Percentiles rank a stretch among this genome's conserved stretches.
Evolutionary conservation across 306 rosid genomes (phyloP).

Genomic region (Prinsepia uniflora): DNA sequence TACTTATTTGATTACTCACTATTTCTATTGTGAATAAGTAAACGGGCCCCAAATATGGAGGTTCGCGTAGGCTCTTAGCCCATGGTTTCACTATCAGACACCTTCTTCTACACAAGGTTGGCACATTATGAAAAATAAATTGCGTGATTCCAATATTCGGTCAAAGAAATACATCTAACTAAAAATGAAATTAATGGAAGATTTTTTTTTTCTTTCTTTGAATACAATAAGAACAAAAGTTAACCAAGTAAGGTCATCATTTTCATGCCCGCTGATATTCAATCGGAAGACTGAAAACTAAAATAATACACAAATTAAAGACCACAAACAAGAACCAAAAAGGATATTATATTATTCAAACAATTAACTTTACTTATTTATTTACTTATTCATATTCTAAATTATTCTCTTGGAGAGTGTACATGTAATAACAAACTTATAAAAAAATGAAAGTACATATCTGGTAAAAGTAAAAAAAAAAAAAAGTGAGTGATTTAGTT

Average conservation of each 20-base stretch:
- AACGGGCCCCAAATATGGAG: too few species aligned
- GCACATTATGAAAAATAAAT: not conserved
- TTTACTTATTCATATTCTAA: not conserved
- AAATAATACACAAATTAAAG: not conserved
- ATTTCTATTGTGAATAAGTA: too few species aligned
- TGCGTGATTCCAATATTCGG: not conserved
- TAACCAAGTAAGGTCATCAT: not conserved
- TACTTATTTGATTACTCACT: too few species aligned
- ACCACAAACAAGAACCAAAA: not conserved
- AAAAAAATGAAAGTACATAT: not conserved
- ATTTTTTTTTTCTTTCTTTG: too few species aligned
- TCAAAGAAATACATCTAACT: slow-evolving; percentile 12
- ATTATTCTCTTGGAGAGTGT: not conserved
- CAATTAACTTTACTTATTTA: not conserved
- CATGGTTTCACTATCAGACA: too few species aligned
- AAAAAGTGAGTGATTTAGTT: not conserved
- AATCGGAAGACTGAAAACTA: not conserved
- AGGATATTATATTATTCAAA: not conserved
- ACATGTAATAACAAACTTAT: not conserved
- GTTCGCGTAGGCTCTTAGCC: too few species aligned
- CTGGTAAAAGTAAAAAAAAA: not conserved
- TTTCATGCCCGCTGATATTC: not conserved
- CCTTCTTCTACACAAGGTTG: not conserved
- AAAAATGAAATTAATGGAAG: not conserved
- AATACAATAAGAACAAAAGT: not conserved